A percentile compares a stretch with the other conserved stretches of the same genome.
These are phyloP conservation scores for Hordeum marinum DNA, from an alignment of 176 grass and related monocot genomes.

Conservation along the genomic window DNA sequence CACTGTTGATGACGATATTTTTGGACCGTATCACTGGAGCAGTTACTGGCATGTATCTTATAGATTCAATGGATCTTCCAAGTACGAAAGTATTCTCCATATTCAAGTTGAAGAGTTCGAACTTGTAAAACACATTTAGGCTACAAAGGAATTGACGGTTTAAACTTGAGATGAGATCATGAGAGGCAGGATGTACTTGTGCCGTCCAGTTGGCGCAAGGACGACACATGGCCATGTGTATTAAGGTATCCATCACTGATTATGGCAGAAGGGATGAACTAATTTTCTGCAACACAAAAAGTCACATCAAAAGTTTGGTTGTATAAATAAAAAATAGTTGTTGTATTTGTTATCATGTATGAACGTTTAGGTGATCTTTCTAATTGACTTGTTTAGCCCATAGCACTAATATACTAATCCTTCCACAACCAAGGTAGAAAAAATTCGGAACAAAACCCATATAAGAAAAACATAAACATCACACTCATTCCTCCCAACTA, in stretches of 20 bases:
- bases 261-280: too few relatives aligned
- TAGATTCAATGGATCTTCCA: constrained; percentile 22
- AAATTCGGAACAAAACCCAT: background rate
- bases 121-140: background rate
- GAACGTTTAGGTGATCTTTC: background rate
- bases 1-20: background rate
- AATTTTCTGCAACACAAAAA: too few relatives aligned
- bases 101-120: background rate
- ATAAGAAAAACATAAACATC: constrained; percentile 26
- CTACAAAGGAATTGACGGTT: background rate
- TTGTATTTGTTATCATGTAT: background rate
- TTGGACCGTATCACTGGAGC: background rate
- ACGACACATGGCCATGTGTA: background rate
- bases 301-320: too few relatives aligned
- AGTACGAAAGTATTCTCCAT: background rate
- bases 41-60: background rate
- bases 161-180: too few relatives aligned
- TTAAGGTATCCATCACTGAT: too few relatives aligned
- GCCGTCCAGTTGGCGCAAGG: background rate
- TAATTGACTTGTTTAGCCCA: constrained; percentile 16
- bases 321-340: too few relatives aligned
- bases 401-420: background rate
- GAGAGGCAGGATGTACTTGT: background rate
- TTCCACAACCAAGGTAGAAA: background rate
- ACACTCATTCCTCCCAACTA: constrained; percentile 4